These are phyloP conservation scores for Tagetes patula DNA, from an alignment of 129 eudicot genomes.

Conservation along the genomic window DNA sequence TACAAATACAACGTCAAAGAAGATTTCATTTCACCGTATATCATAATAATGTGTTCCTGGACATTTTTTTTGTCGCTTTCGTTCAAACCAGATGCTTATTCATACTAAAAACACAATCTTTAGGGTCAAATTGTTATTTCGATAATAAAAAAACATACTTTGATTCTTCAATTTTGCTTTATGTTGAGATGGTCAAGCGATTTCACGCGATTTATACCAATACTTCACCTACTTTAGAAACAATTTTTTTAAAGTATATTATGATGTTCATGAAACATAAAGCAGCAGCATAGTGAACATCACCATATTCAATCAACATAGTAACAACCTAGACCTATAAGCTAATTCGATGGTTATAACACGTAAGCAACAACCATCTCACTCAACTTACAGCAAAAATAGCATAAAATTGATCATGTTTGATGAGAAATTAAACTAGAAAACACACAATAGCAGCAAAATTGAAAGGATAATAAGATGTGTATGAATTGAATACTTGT, in stretches of 20 bases:
- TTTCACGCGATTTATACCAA: neutral
- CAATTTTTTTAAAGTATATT: neutral
- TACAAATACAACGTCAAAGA: neutral
- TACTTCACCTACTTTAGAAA: neutral
- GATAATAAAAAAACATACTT: neutral
- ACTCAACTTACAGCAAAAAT: constrained; percentile 5
- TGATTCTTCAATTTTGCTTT: neutral
- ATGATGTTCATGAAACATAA: neutral
- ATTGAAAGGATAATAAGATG: neutral
- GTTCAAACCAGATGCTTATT: too few species aligned
- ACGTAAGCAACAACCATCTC: neutral
- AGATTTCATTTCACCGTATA: neutral
- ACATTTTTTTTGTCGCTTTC: too few species aligned
- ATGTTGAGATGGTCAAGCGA: neutral
- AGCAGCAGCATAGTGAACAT: neutral
- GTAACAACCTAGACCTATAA: neutral
- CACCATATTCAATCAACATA: too few species aligned
- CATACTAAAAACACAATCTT: neutral
- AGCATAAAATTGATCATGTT: neutral
- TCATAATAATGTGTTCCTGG: too few species aligned
- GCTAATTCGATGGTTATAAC: neutral
- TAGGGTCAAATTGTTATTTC: neutral
- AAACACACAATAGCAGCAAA: neutral
- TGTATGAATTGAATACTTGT: constrained; percentile 43
- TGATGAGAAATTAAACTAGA: neutral